phyloP scores from a whole-genome alignment of 1,284 basidiomycete genomes.

The Ganoderma multipileum region DNA sequence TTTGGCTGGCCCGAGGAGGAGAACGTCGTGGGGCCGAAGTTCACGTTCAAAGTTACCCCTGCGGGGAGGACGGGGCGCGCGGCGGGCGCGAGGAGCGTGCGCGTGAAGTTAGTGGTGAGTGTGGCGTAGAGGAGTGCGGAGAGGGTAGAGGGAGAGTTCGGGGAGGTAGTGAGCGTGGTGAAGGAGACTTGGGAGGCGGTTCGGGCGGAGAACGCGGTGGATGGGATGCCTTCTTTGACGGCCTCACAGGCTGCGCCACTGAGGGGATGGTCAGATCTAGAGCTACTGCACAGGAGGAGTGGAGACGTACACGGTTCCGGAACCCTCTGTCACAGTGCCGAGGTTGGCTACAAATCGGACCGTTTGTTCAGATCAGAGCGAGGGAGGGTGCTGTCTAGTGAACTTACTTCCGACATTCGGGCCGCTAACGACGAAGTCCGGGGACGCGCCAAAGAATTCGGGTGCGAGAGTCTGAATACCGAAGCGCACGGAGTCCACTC shows the following conservation, averaged over 20 bases:
- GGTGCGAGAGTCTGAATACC: constrained; percentile 56
- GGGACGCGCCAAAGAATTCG: constrained; percentile 47
- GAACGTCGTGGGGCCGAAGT: constrained; percentile 48
- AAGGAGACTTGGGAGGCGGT: constrained; percentile 51
- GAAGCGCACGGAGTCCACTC: constrained; percentile 50
- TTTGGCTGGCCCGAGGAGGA: constrained; percentile 30
- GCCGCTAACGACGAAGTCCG: constrained; percentile 58
- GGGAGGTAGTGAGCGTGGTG: constrained; percentile 48
- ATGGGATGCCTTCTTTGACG: constrained; percentile 52
- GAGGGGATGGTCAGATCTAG: constrained; percentile 2
- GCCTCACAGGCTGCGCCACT: constrained; percentile 60
- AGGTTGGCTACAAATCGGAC: constrained; percentile 45
- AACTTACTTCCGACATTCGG: constrained; percentile 57
- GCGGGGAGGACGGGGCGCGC: constrained; percentile 47
- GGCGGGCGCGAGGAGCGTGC: constrained; percentile 43
- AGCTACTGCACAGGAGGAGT: background rate
- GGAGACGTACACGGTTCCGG: constrained; percentile 56
- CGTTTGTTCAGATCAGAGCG: background rate
- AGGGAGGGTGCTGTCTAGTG: background rate
- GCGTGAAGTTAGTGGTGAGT: constrained; percentile 49
- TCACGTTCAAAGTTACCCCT: constrained; percentile 54
- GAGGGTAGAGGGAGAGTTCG: constrained; percentile 41
- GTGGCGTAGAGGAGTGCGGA: constrained; percentile 49
- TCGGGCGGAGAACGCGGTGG: constrained; percentile 57
- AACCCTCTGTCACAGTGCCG: constrained; percentile 42